phyloP scores from a whole-genome alignment of 192 early-diverging fungal genomes.

The Linnemannia elongata region DNA sequence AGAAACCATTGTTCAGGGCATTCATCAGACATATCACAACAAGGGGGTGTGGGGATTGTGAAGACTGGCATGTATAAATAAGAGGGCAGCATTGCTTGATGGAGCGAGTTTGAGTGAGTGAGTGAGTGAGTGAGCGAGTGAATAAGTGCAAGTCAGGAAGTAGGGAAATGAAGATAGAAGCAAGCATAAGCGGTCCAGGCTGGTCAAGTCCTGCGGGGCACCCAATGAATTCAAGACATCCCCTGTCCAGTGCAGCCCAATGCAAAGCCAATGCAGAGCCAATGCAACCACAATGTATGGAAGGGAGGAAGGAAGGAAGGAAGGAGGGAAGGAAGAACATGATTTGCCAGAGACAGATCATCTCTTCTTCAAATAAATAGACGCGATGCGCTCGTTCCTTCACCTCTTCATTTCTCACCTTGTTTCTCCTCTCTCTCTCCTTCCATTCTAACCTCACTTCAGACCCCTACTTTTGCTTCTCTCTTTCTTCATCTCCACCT shows the following conservation, averaged over 20 bases:
- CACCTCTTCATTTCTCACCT: background rate
- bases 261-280: background rate
- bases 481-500: background rate
- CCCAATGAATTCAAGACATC: too few species aligned
- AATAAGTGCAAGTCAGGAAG: too few species aligned
- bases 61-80: background rate
- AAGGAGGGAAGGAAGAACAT: background rate
- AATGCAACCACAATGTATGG: too few species aligned
- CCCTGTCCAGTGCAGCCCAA: background rate
- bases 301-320: background rate
- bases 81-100: background rate
- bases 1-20: background rate
- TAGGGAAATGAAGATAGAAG: too few species aligned
- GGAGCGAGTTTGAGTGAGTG: too few species aligned
- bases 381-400: background rate
- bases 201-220: background rate
- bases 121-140: too few species aligned
- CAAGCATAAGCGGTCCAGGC: background rate
- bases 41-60: background rate
- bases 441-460: background rate
- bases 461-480: too few species aligned
- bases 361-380: background rate
- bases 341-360: background rate
- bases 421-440: background rate
- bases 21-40: background rate